Evolutionary conservation across 495 filamentous ascomycete species (phyloP).

Genomic region (Glarea lozoyensis): DNA sequence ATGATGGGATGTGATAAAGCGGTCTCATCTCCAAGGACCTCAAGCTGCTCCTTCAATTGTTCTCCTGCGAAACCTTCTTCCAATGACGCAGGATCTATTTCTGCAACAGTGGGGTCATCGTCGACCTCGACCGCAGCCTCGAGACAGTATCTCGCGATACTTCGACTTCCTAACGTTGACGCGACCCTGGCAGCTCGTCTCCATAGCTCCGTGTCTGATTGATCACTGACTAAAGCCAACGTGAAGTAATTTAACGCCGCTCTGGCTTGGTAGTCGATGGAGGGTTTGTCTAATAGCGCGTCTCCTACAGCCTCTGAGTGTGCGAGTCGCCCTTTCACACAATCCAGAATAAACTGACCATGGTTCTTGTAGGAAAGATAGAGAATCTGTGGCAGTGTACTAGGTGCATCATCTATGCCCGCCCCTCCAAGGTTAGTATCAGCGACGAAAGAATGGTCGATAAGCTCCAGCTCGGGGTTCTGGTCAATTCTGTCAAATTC

Average conservation of each 20-base stretch:
- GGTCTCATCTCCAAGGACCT: conserved; percentile 61
- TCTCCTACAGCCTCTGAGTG: conserved; percentile 20
- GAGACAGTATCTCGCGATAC: conserved; percentile 76
- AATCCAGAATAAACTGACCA: conserved; percentile 80
- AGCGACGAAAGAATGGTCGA: conserved; percentile 26
- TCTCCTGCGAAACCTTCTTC: conserved; percentile 81
- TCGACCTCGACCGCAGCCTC: conserved; percentile 87
- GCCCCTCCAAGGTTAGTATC: conserved; percentile 31
- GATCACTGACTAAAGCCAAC: conserved; percentile 77
- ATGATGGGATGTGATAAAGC: conserved; percentile 61
- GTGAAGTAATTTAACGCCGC: conserved; percentile 54
- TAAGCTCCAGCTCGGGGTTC: conserved; percentile 44
- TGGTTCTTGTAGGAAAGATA: conserved; percentile 94
- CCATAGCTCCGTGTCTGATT: conserved; percentile 93
- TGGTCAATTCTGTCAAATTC: conserved; percentile 61
- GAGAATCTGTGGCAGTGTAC: conserved; percentile 76
- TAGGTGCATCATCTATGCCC: conserved; percentile 61
- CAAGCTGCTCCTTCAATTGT: conserved; percentile 59
- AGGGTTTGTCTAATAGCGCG: conserved; percentile 26
- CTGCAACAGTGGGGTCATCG: conserved; percentile 59
- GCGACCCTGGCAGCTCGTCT: conserved; percentile 72
- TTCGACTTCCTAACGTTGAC: conserved; percentile 61
- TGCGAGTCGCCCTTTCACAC: conserved; percentile 42
- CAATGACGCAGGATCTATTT: conserved; percentile 67
- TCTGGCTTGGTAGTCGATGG: conserved; percentile 31